Percentiles rank a stretch among this genome's conserved stretches.
Evolutionary conservation across 106 monocot species (phyloP).

Genomic region (Phalaenopsis aphrodite): DNA sequence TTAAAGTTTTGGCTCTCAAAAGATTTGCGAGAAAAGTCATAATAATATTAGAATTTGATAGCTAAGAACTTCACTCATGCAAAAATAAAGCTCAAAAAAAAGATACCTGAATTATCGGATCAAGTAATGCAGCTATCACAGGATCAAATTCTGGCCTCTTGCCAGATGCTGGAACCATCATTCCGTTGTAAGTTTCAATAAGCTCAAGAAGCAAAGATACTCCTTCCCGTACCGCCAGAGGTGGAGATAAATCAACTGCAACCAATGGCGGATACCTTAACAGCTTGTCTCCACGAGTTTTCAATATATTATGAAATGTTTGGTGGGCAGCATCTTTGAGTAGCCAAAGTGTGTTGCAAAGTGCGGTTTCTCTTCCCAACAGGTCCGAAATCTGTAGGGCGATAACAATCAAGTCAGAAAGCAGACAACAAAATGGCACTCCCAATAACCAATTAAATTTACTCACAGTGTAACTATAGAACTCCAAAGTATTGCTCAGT

Average conservation of each 20-base stretch:
- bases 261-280: conserved; percentile 83
- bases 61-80: background rate
- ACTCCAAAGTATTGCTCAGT: conserved; percentile 84
- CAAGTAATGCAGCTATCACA: conserved; percentile 75
- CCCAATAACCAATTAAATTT: background rate
- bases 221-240: conserved; percentile 84
- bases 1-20: background rate
- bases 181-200: conserved; percentile 82
- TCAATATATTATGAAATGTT: conserved; percentile 84
- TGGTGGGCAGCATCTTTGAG: conserved; percentile 87
- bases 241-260: conserved; percentile 82
- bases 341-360: conserved; percentile 74
- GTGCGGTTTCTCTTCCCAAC: conserved; percentile 82
- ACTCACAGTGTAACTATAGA: conserved; percentile 85
- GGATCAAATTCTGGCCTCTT: conserved; percentile 81
- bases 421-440: background rate
- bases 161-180: conserved; percentile 92
- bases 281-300: conserved; percentile 76
- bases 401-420: conserved; percentile 9
- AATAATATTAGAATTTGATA: background rate
- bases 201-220: conserved; percentile 88
- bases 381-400: conserved; percentile 74
- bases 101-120: conserved; percentile 86
- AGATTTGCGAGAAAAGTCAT: background rate
- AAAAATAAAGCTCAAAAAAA: conserved; percentile 5